Evolutionary conservation across 345 rosid species (phyloP).

Genomic region (Gossypium arboreum): DNA sequence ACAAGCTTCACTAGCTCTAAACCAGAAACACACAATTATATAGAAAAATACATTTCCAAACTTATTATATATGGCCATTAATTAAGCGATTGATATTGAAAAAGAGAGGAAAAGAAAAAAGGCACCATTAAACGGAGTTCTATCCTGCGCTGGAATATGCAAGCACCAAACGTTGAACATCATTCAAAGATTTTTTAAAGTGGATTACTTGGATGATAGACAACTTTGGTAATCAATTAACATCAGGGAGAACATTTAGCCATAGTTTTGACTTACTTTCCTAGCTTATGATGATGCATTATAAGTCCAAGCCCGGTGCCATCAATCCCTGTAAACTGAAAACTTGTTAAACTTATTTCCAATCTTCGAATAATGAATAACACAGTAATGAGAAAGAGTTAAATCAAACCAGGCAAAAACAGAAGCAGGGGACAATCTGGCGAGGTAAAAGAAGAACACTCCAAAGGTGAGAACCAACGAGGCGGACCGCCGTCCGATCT

Average conservation of each 20-base stretch:
- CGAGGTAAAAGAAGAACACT: slow-evolving; percentile 28
- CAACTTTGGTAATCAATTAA: not conserved
- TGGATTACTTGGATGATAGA: not conserved
- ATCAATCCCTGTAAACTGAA: slow-evolving; percentile 52
- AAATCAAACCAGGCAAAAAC: slow-evolving; percentile 42
- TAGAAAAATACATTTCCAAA: not conserved
- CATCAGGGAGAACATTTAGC: not conserved
- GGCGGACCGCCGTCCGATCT: slow-evolving; percentile 54
- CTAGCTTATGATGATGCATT: slow-evolving; percentile 53
- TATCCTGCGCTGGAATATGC: slow-evolving; percentile 59
- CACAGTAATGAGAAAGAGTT: slow-evolving; percentile 1
- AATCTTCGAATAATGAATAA: slow-evolving; percentile 2
- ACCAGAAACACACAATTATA: not conserved
- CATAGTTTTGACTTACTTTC: slow-evolving; percentile 39
- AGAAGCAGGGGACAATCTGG: slow-evolving; percentile 49
- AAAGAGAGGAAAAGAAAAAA: not conserved
- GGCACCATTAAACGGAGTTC: slow-evolving; percentile 50
- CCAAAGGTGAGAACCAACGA: slow-evolving; percentile 67
- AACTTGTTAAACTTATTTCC: not conserved
- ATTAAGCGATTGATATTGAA: not conserved
- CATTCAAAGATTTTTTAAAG: not conserved
- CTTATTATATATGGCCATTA: not conserved
- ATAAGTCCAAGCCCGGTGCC: slow-evolving; percentile 77
- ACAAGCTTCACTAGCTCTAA: slow-evolving; percentile 51
- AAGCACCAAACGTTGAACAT: slow-evolving; percentile 66